Base-by-base conservation (phyloP, 306 rosid genomes). In the Datisca glomerata region DNA sequence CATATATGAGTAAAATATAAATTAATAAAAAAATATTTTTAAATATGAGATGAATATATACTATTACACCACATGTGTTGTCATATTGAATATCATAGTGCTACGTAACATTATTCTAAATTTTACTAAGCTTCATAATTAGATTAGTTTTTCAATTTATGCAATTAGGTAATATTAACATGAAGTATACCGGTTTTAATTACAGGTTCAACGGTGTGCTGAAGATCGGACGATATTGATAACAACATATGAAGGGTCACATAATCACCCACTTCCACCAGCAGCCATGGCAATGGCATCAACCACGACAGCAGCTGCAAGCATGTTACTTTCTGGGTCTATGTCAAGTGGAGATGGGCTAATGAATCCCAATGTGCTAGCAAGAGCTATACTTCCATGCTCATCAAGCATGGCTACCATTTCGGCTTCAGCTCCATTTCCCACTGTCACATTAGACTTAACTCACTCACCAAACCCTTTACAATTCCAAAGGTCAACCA, bases 261-360 rank as follows among this genome's bases (percentile, higher is more conserved):
- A 91, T n/a, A 91, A 80, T 64, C 98, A 91, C 55, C 98, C 98
- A 7, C 69, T 91, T 18, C 98, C 96, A 4, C 98, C 94, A 0
- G 84, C 98, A 2, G 98, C 98, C 1, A 73, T 84, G 94, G 94
- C 96, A 11, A 91, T 91, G 98, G 96, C 94, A 5, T 78, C 92
- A 0, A 91, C 98, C 5, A 91, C 98, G 0, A 2, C 86, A 0
- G 96, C 98, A 8, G 98, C 98, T 0, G 98, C 94, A 0, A 80
- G 57, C 56, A 91, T 91, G 96, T 47, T 91, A 35, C 68, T 91
- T 0, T 78, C 96, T 2, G 98, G 98, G 23, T 80, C 96, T 18
- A 80, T 72, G 94, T 64, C 96, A 0, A 91, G 98, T 33, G 91
- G 78, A 0, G 98, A 91, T 14, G 93, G 79, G 24, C 24, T 84